A percentile compares a stretch with the other conserved stretches of the same genome.
Evolutionary conservation across 1,284 basidiomycete species (phyloP).

Genomic region (Boletus coffeatus): DNA sequence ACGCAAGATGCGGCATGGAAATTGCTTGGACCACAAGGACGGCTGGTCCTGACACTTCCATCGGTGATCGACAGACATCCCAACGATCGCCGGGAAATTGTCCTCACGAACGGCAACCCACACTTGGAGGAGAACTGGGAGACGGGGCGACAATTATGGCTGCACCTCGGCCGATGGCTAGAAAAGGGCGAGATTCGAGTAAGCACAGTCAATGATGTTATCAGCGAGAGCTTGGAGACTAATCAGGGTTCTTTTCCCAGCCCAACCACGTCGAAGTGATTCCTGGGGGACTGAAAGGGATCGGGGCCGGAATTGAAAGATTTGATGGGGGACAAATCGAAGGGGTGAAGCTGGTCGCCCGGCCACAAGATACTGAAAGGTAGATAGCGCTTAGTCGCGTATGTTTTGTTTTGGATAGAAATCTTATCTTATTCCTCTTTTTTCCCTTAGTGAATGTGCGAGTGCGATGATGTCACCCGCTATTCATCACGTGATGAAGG

Average conservation of each 20-base stretch:
- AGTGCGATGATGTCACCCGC: slow-evolving; percentile 15
- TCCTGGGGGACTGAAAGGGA: slow-evolving; percentile 27
- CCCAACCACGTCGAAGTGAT: slow-evolving; percentile 28
- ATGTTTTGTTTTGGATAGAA: slow-evolving; percentile 19
- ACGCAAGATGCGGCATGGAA: slow-evolving; percentile 32
- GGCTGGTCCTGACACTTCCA: slow-evolving; percentile 29
- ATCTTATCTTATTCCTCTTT: slow-evolving; percentile 16
- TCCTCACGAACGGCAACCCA: slow-evolving; percentile 30
- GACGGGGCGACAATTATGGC: slow-evolving; percentile 31
- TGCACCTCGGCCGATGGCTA: slow-evolving; percentile 30
- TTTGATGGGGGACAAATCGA: slow-evolving; percentile 30
- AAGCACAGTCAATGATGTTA: slow-evolving; percentile 1
- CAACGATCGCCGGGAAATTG: slow-evolving; percentile 27
- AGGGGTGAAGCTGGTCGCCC: slow-evolving; percentile 29
- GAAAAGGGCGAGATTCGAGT: slow-evolving; percentile 34
- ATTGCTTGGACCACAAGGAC: slow-evolving; percentile 28
- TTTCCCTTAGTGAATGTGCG: slow-evolving; percentile 20
- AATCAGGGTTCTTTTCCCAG: slow-evolving; percentile 9
- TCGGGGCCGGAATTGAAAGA: slow-evolving; percentile 27
- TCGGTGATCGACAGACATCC: slow-evolving; percentile 25
- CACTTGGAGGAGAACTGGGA: slow-evolving; percentile 28
- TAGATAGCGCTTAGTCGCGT: slow-evolving; percentile 21
- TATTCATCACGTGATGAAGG: slow-evolving; percentile 21
- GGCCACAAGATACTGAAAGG: slow-evolving; percentile 32
- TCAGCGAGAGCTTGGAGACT: neutral